These are phyloP conservation scores for Simplicillium sp. DNA, from an alignment of 2,329 filamentous ascomycete species.

Conservation along the genomic window DNA sequence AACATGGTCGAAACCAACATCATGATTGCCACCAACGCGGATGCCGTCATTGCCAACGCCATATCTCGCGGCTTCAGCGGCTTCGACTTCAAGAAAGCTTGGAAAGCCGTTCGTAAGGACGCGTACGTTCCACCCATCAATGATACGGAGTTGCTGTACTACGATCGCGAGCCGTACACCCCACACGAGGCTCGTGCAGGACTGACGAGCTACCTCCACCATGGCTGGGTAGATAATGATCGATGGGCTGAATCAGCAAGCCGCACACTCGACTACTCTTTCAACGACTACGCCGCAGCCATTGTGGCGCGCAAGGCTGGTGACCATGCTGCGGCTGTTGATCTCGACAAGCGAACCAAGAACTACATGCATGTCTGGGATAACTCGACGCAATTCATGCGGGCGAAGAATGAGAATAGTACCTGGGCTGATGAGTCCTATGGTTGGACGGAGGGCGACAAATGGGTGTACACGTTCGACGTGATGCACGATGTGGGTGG, in stretches of 20 bases:
- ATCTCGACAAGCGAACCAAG: constrained; percentile 23
- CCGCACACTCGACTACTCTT: constrained; percentile 36
- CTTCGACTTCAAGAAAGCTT: constrained; percentile 32
- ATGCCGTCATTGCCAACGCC: constrained; percentile 37
- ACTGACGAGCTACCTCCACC: constrained; percentile 30
- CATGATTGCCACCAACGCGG: constrained; percentile 39
- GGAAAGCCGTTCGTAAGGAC: constrained; percentile 32
- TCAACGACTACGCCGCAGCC: constrained; percentile 33
- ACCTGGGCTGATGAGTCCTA: constrained; percentile 31
- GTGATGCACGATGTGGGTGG: constrained; percentile 35
- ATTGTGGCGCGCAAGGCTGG: constrained; percentile 27
- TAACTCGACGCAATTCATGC: constrained; percentile 32
- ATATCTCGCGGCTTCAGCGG: constrained; percentile 28
- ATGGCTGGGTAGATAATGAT: constrained; percentile 37
- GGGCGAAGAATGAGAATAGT: constrained; percentile 34
- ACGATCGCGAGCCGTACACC: constrained; percentile 34
- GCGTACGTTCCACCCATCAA: constrained; percentile 32
- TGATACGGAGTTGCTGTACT: constrained; percentile 33
- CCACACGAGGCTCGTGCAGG: constrained; percentile 35
- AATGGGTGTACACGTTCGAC: constrained; percentile 40
- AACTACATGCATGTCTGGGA: constrained; percentile 34
- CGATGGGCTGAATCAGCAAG: constrained; percentile 35
- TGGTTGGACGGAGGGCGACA: constrained; percentile 39
- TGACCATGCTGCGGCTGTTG: constrained; percentile 17
- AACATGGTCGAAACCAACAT: constrained; percentile 40